Conservation (phyloP, 495 filamentous ascomycete genomes). For the Neurospora africana region DNA sequence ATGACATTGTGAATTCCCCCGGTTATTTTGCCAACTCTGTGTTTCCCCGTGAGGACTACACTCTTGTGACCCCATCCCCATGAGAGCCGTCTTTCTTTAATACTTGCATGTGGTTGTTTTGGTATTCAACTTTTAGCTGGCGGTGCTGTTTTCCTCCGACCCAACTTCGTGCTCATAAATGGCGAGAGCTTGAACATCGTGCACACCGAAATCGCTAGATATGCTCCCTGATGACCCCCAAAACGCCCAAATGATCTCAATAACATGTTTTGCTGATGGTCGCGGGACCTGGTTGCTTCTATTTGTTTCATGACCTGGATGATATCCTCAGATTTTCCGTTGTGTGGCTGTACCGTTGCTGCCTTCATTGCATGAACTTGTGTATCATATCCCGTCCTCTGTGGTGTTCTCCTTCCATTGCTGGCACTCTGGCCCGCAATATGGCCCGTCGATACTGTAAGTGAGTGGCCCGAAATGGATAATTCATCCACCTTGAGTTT, state of each 20-base stretch:
- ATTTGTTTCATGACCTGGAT: not conserved
- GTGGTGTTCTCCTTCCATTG: not conserved
- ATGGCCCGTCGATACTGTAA: not conserved
- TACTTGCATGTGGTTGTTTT: not conserved
- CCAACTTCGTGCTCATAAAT: not conserved
- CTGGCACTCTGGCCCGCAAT: not conserved
- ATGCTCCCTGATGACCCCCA: not conserved
- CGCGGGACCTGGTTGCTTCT: not conserved
- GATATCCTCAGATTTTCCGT: not conserved
- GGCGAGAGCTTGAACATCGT: not conserved
- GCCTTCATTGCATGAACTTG: not conserved
- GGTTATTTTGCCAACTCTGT: not conserved
- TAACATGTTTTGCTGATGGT: not conserved
- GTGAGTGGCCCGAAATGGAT: not conserved
- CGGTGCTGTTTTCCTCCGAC: slow-evolving; percentile 10
- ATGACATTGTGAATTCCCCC: not conserved
- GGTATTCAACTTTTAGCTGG: not conserved
- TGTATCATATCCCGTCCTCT: not conserved
- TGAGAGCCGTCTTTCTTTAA: not conserved
- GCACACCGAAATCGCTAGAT: not conserved
- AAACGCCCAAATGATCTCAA: not conserved
- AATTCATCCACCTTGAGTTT: not conserved
- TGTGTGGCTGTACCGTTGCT: not conserved
- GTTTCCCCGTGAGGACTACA: not conserved
- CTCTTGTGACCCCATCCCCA: not conserved